A percentile compares a stretch with the other conserved stretches of the same genome.
Conservation (phyloP, 108 stramenopile genomes). For the Fistulifera pelliculosa region DNA sequence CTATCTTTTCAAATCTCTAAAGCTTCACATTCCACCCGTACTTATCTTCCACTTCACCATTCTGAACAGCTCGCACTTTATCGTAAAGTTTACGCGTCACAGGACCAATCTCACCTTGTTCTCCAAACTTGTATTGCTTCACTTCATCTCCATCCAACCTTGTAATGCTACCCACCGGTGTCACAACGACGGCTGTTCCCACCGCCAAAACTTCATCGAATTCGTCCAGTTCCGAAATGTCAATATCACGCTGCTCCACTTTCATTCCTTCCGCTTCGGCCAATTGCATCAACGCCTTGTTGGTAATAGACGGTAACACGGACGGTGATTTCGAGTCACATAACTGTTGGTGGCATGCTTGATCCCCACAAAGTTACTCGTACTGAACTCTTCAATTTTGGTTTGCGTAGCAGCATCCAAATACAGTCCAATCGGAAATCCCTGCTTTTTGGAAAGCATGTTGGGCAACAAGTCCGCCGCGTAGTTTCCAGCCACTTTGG, state of each 20-base stretch:
- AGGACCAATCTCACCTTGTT: slow-evolving; percentile 61
- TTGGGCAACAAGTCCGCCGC: slow-evolving; percentile 97
- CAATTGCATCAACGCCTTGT: slow-evolving; percentile 93
- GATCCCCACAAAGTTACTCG: slow-evolving; percentile 97
- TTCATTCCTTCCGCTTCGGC: slow-evolving; percentile 85
- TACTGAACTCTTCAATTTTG: slow-evolving; percentile 94
- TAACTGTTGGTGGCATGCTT: slow-evolving; percentile 63
- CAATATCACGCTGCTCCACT: slow-evolving; percentile 80
- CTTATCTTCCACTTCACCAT: slow-evolving; percentile 87
- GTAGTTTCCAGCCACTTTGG: slow-evolving; percentile 98
- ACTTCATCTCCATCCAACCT: slow-evolving; percentile 42
- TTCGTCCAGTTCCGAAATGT: slow-evolving; percentile 64
- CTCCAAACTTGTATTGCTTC: slow-evolving; percentile 61
- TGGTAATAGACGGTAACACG: slow-evolving; percentile 92
- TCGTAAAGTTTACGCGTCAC: slow-evolving; percentile 82
- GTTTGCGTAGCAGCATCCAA: slow-evolving; percentile 90
- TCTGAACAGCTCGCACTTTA: slow-evolving; percentile 84
- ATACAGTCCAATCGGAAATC: slow-evolving; percentile 94
- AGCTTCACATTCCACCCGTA: slow-evolving; percentile 85
- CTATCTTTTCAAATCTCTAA: background rate
- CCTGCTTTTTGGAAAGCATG: slow-evolving; percentile 90
- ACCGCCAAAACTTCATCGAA: slow-evolving; percentile 96
- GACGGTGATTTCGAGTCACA: slow-evolving; percentile 85
- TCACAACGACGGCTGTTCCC: slow-evolving; percentile 97
- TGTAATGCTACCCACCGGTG: slow-evolving; percentile 84